Conservation (phyloP, 129 eudicot species). For the Flaveria sonorensis region DNA sequence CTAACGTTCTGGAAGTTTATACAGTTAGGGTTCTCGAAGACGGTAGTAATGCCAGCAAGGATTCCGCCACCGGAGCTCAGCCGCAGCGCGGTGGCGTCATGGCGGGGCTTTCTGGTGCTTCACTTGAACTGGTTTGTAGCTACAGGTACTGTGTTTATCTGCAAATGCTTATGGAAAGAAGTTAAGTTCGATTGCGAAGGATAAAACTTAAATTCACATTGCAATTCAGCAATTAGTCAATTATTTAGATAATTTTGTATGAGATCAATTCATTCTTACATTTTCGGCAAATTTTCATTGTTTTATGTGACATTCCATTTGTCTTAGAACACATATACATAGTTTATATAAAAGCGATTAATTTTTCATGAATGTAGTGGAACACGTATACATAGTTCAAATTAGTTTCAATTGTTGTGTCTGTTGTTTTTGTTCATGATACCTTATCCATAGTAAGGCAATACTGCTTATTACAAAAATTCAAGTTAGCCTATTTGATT, state of each 20-base stretch:
- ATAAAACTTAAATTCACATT: not conserved
- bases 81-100: conserved; percentile 83
- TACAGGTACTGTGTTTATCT: conserved; percentile 47
- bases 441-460: not conserved
- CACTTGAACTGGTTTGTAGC: conserved; percentile 81
- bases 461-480: not conserved
- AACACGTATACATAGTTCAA: not conserved
- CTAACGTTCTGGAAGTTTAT: conserved; percentile 72
- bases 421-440: not conserved
- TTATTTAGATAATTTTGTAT: not conserved
- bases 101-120: conserved; percentile 79
- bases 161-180: not conserved
- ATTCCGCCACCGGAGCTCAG: conserved; percentile 33
- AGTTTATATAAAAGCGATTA: not conserved
- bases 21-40: conserved; percentile 64
- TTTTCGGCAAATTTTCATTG: not conserved
- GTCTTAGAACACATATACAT: not conserved
- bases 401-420: not conserved
- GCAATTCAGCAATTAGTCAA: not conserved
- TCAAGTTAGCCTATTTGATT: not conserved
- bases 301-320: conserved; percentile 1
- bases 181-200: not conserved
- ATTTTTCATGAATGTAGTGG: not conserved
- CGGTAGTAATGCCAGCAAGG: conserved; percentile 29
- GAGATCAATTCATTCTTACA: not conserved